Base-by-base conservation (phyloP, 1,284 basidiomycete species). In the Trichosporon sp. region DNA sequence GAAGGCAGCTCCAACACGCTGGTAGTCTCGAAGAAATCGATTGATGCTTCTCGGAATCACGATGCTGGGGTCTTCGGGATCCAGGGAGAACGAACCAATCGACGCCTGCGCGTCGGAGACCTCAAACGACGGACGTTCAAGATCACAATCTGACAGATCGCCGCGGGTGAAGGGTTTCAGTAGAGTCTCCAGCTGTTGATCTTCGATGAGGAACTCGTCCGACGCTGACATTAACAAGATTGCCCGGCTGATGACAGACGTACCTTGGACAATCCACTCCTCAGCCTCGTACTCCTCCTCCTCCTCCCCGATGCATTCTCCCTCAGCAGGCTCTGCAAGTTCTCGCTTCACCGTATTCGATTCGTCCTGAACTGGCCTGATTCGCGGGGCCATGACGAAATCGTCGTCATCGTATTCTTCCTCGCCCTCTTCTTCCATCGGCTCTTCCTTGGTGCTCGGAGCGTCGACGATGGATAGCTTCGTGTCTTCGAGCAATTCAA, bases 21-120 rank as follows among this genome's bases (percentile, higher is more conserved):
- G 87, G 71, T 87, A 87, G 12, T 78, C 78, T 56, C 86, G 81
- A 1, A 87, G 76, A 68, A 86, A 87, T 12, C 83, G 81, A 73
- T 86, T 87, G 77, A 87, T 85, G 0, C 80, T 69, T 0, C 80
- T 78, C 0, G 86, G 86, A 1, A 87, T 77, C 0, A 68, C 70
- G 7, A 84, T 78, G 14, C 74, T 75, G 3, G 65, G 69, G 2
- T 74, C 63, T 4, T 71, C 69, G 0, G 68, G 64, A 40, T 82
- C 81, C 1, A 84, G 75, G 0, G 26, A 11, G 11, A 76, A 75
- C 0, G 79, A 74, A 0, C 73, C 76, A 14, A 76, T 79, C 10
- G 35, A n/a, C 0, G 69, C 51, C 46, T 77, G 77, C 32, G 73
- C 72, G 0, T 65, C 40, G 1, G 72, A 72, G 51, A 68, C 69